Evolutionary conservation across 1,284 basidiomycete species (phyloP).

Genomic region (Veloporphyrellus conicus): DNA sequence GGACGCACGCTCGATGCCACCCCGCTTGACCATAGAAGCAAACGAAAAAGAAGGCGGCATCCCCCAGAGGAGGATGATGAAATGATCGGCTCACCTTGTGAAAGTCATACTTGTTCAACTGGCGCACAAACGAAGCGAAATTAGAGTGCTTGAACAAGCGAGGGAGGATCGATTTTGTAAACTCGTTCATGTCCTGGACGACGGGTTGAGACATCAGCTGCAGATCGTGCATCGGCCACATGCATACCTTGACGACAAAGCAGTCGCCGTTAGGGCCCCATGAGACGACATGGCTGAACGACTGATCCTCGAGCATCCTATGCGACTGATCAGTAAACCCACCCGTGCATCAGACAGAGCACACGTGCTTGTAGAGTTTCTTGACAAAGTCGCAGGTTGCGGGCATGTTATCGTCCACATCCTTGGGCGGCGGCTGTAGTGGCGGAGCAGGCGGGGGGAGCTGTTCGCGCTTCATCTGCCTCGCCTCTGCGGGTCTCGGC

Average conservation of each 20-base stretch:
- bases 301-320: conserved; percentile 86
- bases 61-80: not conserved
- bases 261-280: conserved; percentile 87
- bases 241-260: conserved; percentile 81
- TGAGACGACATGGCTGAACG: conserved; percentile 72
- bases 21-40: conserved; percentile 8
- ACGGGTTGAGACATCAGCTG: conserved; percentile 4
- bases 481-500: conserved; percentile 15
- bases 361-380: conserved; percentile 80
- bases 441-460: conserved; percentile 19
- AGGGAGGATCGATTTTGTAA: conserved; percentile 90
- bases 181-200: conserved; percentile 88
- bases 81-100: conserved; percentile 66
- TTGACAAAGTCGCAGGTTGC: conserved; percentile 89
- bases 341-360: not conserved
- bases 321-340: conserved; percentile 2
- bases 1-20: conserved; percentile 10
- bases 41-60: conserved; percentile 2
- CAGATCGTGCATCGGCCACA: conserved; percentile 9
- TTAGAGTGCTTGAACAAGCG: conserved; percentile 97
- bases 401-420: conserved; percentile 60
- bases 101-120: conserved; percentile 98
- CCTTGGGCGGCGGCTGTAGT: conserved; percentile 19
- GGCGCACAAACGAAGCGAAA: conserved; percentile 90
- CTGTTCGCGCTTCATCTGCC: conserved; percentile 33